Percentiles rank a stretch among this genome's conserved stretches.
Conservation (phyloP, 495 filamentous ascomycete species). For the Daldinia grandis region DNA sequence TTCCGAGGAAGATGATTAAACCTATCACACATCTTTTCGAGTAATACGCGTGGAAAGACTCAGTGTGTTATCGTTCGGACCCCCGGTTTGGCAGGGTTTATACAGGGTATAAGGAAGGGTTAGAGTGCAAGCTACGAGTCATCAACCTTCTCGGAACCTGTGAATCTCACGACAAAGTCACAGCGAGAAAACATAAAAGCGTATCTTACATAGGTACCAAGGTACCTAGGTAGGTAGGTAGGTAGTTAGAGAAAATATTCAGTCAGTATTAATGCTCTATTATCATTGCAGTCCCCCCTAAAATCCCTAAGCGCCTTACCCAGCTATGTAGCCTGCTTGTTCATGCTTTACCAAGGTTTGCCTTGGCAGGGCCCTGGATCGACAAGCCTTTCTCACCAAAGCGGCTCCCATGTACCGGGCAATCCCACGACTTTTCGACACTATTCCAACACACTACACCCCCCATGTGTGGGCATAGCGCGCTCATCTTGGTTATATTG, state of each 20-base stretch:
- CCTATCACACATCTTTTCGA: not conserved
- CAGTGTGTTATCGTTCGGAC: constrained; percentile 21
- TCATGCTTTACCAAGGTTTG: constrained; percentile 36
- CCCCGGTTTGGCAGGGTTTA: not conserved
- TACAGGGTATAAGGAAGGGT: constrained; percentile 22
- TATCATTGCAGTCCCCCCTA: not conserved
- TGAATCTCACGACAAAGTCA: not conserved
- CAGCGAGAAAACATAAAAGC: not conserved
- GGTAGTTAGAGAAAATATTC: not conserved
- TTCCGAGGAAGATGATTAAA: constrained; percentile 39
- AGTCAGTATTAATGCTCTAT: not conserved
- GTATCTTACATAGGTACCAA: no score
- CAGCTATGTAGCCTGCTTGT: not conserved
- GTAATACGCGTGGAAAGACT: not conserved
- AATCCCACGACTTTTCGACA: constrained; percentile 65
- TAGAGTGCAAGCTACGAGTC: constrained; percentile 13
- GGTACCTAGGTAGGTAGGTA: no score
- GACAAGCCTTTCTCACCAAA: constrained; percentile 63
- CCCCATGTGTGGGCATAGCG: constrained; percentile 65
- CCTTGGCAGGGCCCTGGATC: constrained; percentile 60
- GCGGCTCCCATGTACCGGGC: constrained; percentile 62
- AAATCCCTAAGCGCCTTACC: not conserved
- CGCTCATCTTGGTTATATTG: constrained; percentile 58
- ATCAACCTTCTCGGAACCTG: not conserved
- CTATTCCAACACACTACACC: constrained; percentile 66